Evolutionary conservation across 208 protist species (phyloP), one percentile per base, ranked within the genome.

Genomic region (Angomonas ambiguus): DNA sequence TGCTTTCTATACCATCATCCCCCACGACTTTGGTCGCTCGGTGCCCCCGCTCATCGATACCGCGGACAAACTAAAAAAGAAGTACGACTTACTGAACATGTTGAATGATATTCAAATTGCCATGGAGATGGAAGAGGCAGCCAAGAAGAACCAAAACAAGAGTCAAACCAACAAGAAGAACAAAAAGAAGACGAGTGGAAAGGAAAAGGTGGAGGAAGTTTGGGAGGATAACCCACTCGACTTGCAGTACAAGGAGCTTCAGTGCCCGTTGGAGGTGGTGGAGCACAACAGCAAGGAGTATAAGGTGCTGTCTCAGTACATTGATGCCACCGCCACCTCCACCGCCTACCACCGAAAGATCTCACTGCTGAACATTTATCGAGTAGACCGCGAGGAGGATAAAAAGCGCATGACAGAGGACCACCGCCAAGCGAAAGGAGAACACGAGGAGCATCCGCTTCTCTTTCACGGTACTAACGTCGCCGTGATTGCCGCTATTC

Each of bases 1-100:
- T 53, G 25, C 31, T 32, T 87, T 87, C 70, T 87, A 79, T 63
- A 83, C 80, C 32, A 62, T 72, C 27, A 81, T 87, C 55, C 80
- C 80, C 18, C 62, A 69, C 55, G 48, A 65, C 55, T 76, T 80
- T 56, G 76, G 77, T 18, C 77, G 77, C 34, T 27, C 13, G 11
- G 53, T 59, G 4, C 76, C 77, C 0, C 72, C 72, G 20, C 41
- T 70, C 28, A 76, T 86, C 63, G 28, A 38, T 63, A 74, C 49
- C 0, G 2, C 28, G n/a, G 62, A 57, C 20, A 64, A 60, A 51
- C 33, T 85, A 13, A 66, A 60, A 24, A 48, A 62, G 13, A 82
- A 80, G 65, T 69, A 61, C 51, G 71, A 82, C 25, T 59, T 90
- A 68, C 69, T 86, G 1, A 67, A 82, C 59, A 72, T 72, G 67